Evolutionary conservation across 257 asterid genomes (phyloP), one percentile per base, ranked within the genome.

Genomic region (Solanum pinnatisectum): DNA sequence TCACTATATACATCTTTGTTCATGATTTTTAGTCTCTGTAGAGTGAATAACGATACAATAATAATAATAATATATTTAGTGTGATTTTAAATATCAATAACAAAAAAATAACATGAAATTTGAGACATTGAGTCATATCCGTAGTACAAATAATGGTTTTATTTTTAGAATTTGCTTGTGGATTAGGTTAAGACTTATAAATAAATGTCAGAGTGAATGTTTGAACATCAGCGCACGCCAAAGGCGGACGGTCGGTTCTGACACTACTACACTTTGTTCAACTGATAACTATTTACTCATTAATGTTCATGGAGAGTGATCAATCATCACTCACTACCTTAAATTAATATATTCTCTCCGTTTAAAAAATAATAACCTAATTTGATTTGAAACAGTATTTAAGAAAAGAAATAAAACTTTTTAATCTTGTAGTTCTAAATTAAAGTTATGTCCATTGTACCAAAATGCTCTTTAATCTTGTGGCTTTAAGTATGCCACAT

Each of bases 291-390:
- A 59, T 56, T 3, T 20, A 56, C 25, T 56, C 65, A 56, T 56
- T 7, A 56, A 56, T 56, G 11, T 56, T 56, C 65, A 56, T 18
- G 10, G 4, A 56, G 65, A 56, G 18, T 56, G 25, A 56, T 56
- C 65, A 20, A 0, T 63, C 15, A n/a, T 10, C 6, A 63, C 71
- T n/a, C 68, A 60, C 68, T 23, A 60, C 3, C 68, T 60, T 60
- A 60, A 60, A 52, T 52, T 52, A 14, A 46, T 44, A 44, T 46
- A 46, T 4, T 46, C 2, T 0, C 5, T 44, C 56, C 2, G 0
- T 46, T 46, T 46, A 1, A 46, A 46, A 46, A 46, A 13, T 0
- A 3, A 44, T 13, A 0, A 46, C 1, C 0, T 46, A 46, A 0
- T 46, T 46, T 46, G 0, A 46, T 1, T 46, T 46, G 2, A 13